Evolutionary conservation across 2,329 filamentous ascomycete genomes (phyloP).

Genomic region (Cladosporium cucumerinum): DNA sequence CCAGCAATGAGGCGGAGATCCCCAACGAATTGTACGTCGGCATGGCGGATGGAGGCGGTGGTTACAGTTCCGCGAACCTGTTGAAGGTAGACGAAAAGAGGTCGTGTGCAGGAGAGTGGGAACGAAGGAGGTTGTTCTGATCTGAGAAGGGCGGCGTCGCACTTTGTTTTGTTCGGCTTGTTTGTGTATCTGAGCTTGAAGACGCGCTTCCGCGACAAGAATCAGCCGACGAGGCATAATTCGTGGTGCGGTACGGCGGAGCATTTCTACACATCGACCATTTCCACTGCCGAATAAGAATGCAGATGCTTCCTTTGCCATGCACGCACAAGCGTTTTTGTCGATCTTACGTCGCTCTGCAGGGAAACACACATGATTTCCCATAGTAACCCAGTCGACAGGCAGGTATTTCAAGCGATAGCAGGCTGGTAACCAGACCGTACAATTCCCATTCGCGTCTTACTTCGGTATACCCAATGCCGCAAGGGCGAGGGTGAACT

Average conservation of each 20-base stretch:
- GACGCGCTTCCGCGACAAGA: background rate
- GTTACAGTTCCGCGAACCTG: background rate
- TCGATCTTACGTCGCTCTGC: background rate
- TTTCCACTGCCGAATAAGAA: background rate
- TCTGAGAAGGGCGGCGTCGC: background rate
- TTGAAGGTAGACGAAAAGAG: conserved; percentile 7
- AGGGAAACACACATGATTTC: background rate
- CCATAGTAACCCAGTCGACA: background rate
- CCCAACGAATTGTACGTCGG: conserved; percentile 31
- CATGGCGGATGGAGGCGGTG: conserved; percentile 21
- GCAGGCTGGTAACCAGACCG: background rate
- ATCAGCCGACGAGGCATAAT: background rate
- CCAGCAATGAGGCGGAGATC: conserved; percentile 27
- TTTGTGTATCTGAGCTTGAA: conserved; percentile 12
- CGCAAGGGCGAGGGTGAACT: background rate
- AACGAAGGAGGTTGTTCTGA: background rate
- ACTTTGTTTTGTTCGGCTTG: conserved; percentile 4
- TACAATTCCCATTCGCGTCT: background rate
- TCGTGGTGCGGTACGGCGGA: background rate
- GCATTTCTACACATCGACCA: background rate
- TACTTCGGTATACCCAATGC: background rate
- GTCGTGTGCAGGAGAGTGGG: background rate
- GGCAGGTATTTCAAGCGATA: background rate
- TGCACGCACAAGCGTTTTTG: background rate
- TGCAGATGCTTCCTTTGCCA: background rate